Percentiles rank a stretch among this genome's conserved stretches.
Conservation (phyloP, 179 eudicot genomes). For the Beta lomatogona region DNA sequence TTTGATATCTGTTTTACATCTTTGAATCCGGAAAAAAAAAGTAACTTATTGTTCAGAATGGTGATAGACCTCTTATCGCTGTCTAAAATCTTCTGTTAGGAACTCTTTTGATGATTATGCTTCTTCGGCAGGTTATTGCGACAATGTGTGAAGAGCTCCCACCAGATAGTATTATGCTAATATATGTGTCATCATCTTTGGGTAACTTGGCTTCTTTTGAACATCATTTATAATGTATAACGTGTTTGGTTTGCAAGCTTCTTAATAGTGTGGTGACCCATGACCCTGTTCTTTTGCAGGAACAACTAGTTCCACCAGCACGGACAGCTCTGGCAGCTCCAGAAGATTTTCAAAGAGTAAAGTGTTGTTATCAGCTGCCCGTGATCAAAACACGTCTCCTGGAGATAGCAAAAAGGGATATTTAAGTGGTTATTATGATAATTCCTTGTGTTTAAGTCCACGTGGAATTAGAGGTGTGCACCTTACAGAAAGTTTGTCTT, state of each 20-base stretch:
- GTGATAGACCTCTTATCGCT: neutral
- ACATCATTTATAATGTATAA: neutral
- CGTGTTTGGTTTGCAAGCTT: neutral
- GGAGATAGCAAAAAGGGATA: conserved; percentile 55
- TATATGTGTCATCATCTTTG: conserved; percentile 81
- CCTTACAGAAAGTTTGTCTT: conserved; percentile 4
- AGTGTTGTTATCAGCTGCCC: conserved; percentile 44
- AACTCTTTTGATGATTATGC: conserved; percentile 12
- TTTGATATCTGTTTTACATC: no score
- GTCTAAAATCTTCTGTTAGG: neutral
- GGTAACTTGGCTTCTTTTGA: conserved; percentile 45
- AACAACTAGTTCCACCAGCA: conserved; percentile 43
- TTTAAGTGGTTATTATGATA: conserved; percentile 54
- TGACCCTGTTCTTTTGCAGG: conserved; percentile 39
- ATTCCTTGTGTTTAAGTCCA: conserved; percentile 70
- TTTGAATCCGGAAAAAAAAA: no score
- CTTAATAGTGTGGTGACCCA: conserved; percentile 8
- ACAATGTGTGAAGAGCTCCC: conserved; percentile 87
- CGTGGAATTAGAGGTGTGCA: conserved; percentile 73
- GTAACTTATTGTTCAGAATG: neutral
- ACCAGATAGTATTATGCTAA: conserved; percentile 71
- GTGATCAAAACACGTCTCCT: conserved; percentile 35
- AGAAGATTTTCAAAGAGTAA: conserved; percentile 57
- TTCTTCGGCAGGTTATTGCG: conserved; percentile 66
- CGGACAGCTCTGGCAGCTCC: conserved; percentile 61